Evolutionary conservation across 352 stramenopile genomes (phyloP), one percentile per base, ranked within the genome.

Genomic region (Halophytophthora polymorphica): DNA sequence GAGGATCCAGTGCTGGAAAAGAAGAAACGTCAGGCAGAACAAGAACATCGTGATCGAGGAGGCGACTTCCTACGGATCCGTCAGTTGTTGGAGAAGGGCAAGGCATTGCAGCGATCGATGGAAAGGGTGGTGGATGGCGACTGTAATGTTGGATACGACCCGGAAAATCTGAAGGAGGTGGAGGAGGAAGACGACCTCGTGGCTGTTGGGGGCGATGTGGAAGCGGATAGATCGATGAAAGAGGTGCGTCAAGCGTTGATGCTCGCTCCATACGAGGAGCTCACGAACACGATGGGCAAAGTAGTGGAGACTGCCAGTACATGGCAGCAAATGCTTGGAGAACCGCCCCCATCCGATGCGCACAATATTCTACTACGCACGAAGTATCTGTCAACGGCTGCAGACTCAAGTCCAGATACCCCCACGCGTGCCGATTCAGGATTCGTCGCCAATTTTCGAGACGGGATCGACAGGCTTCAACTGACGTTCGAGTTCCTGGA

Each of bases 401-500:
- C 33, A 3, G 33, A 38, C 13, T 6, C 42, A 29, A 25, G 31
- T 13, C 41, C 22, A 7, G n/a, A 34, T 11, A 14, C 8, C 25
- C 13, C 33, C 15, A 11, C 40, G 22, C 22, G 28, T n/a, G 14
- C 15, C 5, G 36, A 45, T 28, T n/a, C 23, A 19, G 17, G 4
- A 13, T 51, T 19, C 5, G 25, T 41, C 34, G 17, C 15, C 6
- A 19, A 8, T 19, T 37, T 34, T 23, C 36, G 31, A 8, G 23
- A 40, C 19, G 25, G 42, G 22, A 3, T 37, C 6, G 53, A 56
- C 4, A 45, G 54, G 2, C n/a, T 87, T 41, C 60, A 71, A 25
- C 61, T 87, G 3, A 59, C 50, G 2, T 79, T 83, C 29, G 66
- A 85, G 22, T 61, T 61, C 2, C 41, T 87, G 39, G 70, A 78